A percentile compares a stretch with the other conserved stretches of the same genome.
phyloP scores from a whole-genome alignment of 345 rosid species.

The Excoecaria agallocha region DNA sequence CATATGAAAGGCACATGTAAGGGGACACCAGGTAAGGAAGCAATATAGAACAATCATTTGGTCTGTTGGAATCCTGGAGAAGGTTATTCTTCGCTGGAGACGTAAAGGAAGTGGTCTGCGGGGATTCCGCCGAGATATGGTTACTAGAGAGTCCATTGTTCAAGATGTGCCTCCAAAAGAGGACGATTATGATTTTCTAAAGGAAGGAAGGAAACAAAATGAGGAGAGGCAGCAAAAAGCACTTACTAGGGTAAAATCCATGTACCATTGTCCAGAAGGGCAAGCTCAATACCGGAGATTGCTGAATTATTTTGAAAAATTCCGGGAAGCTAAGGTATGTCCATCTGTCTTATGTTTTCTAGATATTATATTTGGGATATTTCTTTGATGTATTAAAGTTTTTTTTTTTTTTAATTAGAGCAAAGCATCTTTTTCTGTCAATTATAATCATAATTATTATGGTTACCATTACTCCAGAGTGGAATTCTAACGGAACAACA shows the following conservation, averaged over 20 bases:
- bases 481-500: not conserved
- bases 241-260: slow-evolving; percentile 85
- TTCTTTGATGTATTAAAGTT: not conserved
- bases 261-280: slow-evolving; percentile 85
- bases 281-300: slow-evolving; percentile 86
- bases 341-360: no score
- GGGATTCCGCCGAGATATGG: slow-evolving; percentile 59
- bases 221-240: slow-evolving; percentile 85
- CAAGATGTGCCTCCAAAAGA: slow-evolving; percentile 41
- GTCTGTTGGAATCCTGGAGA: slow-evolving; percentile 91
- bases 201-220: slow-evolving; percentile 86
- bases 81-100: slow-evolving; percentile 89
- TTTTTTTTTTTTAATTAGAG: not conserved
- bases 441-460: not conserved
- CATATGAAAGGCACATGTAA: slow-evolving; percentile 68
- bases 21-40: slow-evolving; percentile 91
- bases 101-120: slow-evolving; percentile 88
- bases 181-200: slow-evolving; percentile 85
- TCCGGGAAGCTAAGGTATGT: slow-evolving; percentile 64
- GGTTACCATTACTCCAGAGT: not conserved
- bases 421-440: no score
- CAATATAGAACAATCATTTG: slow-evolving; percentile 64
- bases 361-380: not conserved
- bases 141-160: slow-evolving; percentile 37
- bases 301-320: slow-evolving; percentile 65